A percentile compares a stretch with the other conserved stretches of the same genome.
Evolutionary conservation across 768 basidiomycete species (phyloP).

Genomic region (Neoboletus magnificus): DNA sequence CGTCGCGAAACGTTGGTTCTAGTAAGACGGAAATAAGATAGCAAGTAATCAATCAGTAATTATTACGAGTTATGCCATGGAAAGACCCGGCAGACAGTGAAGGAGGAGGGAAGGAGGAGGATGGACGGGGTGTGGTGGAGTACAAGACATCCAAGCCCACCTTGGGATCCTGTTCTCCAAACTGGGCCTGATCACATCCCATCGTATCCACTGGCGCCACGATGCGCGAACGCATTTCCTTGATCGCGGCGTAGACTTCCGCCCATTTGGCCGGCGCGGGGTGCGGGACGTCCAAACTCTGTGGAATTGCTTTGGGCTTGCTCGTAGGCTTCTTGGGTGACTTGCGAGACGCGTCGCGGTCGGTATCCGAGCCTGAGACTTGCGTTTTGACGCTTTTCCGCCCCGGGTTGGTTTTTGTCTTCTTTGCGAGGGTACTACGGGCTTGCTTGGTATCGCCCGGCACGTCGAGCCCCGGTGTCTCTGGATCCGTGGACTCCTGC

Average conservation of each 20-base stretch:
- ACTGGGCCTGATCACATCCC: conserved; percentile 77
- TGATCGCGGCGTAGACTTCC: conserved; percentile 68
- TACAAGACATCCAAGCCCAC: conserved; percentile 34
- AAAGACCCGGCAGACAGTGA: not conserved
- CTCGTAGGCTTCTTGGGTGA: conserved; percentile 36
- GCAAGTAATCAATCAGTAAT: no score
- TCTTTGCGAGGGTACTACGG: not conserved
- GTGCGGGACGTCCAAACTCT: conserved; percentile 56
- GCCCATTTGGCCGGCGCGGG: conserved; percentile 65
- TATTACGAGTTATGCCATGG: not conserved
- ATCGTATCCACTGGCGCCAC: conserved; percentile 90
- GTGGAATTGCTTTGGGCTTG: conserved; percentile 56
- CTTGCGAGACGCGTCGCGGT: not conserved
- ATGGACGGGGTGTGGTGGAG: not conserved
- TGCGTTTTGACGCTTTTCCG: not conserved
- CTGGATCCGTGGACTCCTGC: conserved; percentile 10
- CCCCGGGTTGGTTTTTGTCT: not conserved
- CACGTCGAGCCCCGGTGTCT: not conserved
- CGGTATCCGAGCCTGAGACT: not conserved
- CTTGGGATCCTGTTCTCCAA: conserved; percentile 61
- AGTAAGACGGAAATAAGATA: not conserved
- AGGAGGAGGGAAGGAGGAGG: not conserved
- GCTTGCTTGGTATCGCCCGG: not conserved
- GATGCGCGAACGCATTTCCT: conserved; percentile 67
- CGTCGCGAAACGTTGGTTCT: conserved; percentile 82